phyloP scores from a whole-genome alignment of 2,329 filamentous ascomycete species.

The Achaetomium macrosporum region DNA sequence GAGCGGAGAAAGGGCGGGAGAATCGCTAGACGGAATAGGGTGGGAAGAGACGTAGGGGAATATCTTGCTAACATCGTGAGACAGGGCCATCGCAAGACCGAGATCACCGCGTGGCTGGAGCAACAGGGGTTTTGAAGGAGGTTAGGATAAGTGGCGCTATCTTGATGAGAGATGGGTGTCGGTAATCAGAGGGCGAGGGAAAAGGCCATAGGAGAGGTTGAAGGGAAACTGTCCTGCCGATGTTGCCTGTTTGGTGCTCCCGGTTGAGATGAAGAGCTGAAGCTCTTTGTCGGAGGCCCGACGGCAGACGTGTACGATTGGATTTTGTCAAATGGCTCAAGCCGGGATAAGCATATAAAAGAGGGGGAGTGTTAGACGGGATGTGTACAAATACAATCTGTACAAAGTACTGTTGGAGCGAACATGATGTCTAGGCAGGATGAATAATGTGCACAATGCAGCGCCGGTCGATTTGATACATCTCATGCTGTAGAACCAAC shows the following conservation, averaged over 20 bases:
- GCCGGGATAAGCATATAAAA: not conserved
- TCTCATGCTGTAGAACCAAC: too few relatives aligned
- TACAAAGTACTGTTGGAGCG: not conserved
- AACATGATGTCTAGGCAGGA: too few relatives aligned
- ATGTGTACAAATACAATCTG: not conserved
- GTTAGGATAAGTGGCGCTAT: not conserved
- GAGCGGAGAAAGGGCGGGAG: too few relatives aligned
- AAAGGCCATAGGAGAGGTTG: too few relatives aligned
- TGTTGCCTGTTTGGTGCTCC: too few relatives aligned
- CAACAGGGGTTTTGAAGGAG: conserved; percentile 14
- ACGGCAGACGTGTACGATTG: not conserved
- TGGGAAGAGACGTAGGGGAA: not conserved
- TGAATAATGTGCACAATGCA: too few relatives aligned
- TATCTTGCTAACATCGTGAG: not conserved
- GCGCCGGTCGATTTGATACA: too few relatives aligned
- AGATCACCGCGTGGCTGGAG: conserved; percentile 11
- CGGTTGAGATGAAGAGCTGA: too few relatives aligned
- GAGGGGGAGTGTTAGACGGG: not conserved
- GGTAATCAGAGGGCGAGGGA: too few relatives aligned
- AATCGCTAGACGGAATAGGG: too few relatives aligned
- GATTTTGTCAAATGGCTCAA: not conserved
- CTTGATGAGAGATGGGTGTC: not conserved
- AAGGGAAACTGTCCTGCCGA: too few relatives aligned
- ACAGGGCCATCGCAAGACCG: conserved; percentile 10
- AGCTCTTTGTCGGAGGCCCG: too few relatives aligned